Conservation (phyloP, 495 filamentous ascomycete genomes). For the Penicillium silybi region DNA sequence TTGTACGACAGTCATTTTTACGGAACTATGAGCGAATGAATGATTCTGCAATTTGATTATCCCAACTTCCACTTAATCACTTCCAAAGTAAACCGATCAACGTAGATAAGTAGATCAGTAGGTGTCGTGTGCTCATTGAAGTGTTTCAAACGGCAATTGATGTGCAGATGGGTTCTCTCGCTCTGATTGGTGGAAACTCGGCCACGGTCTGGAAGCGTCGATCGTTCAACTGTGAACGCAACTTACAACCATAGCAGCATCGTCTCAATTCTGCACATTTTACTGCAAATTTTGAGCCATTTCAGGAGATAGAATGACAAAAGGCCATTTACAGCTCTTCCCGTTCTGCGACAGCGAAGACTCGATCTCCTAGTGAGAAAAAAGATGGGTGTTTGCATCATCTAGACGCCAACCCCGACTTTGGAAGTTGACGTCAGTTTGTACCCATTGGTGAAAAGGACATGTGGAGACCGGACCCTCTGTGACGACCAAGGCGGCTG, state of each 20-base stretch:
- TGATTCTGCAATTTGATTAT: slow-evolving; percentile 4
- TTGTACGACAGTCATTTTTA: slow-evolving; percentile 19
- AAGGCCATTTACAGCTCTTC: no score
- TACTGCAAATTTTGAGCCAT: no score
- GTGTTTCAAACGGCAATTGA: background rate
- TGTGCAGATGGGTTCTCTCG: background rate
- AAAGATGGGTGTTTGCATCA: background rate
- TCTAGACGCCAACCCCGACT: no score
- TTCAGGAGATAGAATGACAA: no score
- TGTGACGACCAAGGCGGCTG: background rate
- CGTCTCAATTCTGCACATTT: background rate
- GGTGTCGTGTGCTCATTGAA: background rate
- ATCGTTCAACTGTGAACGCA: background rate
- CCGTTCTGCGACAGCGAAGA: no score
- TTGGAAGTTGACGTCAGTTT: no score
- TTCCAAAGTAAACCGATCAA: background rate
- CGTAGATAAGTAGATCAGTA: background rate
- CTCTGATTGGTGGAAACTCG: background rate
- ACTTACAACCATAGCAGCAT: background rate
- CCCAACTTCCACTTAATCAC: background rate
- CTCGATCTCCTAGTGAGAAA: background rate
- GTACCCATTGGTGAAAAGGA: slow-evolving; percentile 8
- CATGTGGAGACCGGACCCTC: slow-evolving; percentile 11
- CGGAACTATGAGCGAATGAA: slow-evolving; percentile 16
- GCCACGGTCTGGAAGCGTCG: background rate